Percentiles rank a stretch among this genome's conserved stretches.
Evolutionary conservation across 768 basidiomycete genomes (phyloP).

Genomic region (Cytidiella melzeri): DNA sequence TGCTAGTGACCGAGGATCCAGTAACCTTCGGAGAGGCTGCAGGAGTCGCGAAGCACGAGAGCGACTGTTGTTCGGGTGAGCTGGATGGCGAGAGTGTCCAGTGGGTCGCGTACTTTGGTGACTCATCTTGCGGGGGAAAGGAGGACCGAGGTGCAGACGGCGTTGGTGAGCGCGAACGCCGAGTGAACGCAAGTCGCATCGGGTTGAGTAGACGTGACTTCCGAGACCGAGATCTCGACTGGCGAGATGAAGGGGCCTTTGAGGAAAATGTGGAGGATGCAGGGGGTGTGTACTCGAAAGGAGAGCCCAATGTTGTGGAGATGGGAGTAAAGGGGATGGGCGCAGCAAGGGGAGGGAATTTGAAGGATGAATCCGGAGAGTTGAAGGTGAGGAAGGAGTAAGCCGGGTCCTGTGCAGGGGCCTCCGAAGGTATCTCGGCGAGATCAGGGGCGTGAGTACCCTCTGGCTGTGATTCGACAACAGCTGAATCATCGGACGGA

Average conservation of each 20-base stretch:
- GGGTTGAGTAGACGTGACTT: constrained; percentile 28
- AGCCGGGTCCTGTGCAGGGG: constrained; percentile 3
- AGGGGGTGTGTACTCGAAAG: constrained; percentile 3
- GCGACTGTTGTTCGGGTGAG: constrained; percentile 6
- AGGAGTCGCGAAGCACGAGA: constrained; percentile 8
- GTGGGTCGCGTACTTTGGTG: constrained; percentile 7
- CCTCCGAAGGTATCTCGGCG: constrained; percentile 4
- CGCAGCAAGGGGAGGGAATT: neutral
- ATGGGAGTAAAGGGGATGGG: neutral
- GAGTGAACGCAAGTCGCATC: constrained; percentile 27
- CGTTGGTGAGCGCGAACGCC: constrained; percentile 20
- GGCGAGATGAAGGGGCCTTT: constrained; percentile 5
- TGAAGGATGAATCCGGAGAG: neutral
- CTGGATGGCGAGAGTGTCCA: constrained; percentile 13
- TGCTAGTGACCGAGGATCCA: constrained; percentile 13
- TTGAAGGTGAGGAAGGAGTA: constrained; percentile 11
- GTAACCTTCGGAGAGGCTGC: constrained; percentile 13
- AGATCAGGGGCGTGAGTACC: constrained; percentile 4
- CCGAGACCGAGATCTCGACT: constrained; percentile 9
- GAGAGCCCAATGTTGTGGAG: constrained; percentile 7
- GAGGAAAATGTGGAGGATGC: constrained; percentile 1
- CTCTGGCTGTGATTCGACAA: constrained; percentile 2
- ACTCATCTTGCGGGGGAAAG: neutral
- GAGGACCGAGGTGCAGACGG: neutral
- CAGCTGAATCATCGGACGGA: constrained; percentile 9